Base-by-base conservation (phyloP, 2,329 filamentous ascomycete species). In the Didymella pomorum region DNA sequence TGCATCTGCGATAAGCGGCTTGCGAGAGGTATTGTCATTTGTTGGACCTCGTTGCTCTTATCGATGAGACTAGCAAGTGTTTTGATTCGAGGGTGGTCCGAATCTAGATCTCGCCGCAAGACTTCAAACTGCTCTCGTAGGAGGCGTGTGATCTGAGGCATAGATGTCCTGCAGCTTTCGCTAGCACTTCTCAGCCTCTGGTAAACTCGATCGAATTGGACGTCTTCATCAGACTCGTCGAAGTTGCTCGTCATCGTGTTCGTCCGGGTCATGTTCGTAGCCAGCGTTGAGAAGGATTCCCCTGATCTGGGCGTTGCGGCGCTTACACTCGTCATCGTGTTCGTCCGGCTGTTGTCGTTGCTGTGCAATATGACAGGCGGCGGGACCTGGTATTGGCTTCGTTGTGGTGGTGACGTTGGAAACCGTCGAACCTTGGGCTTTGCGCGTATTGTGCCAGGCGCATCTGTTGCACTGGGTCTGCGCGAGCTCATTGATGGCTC, bases 151-250 rank as follows among this genome's bases (percentile, higher is more conserved):
- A 76, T 76, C 41, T 71, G 81, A 0, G 92, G 92, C 25, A 97
- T 80, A 1, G 87, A 88, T 41, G 86, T 86, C 65, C 91, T 83
- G 26, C 92, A 88, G 47, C 91, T 81, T 47, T 93, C 90, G 20
- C 90, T 89, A 0, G 92, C 90, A 52, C 84, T 85, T 44, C 89
- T 87, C 23, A 97, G 81, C 44, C 90, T 89, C 31, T 92, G 73
- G 78, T 91, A 96, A 21, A 97, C 92, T 61, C 83, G 86, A 62
- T 96, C 93, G 65, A 97, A 97, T 26, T 88, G 84, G 16, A 86
- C 84, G 67, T 96, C 92, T 62, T 96, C 92, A 63, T 92, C 90
- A 2, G 84, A 85, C 56, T 77, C 74, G 33, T 86, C 84, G 45
- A 86, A 84, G 48, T 88, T 86, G 49, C 92, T 90, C 10, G 80